Base-by-base conservation (phyloP, 768 basidiomycete genomes). In the Chlorophyllum brunneum region DNA sequence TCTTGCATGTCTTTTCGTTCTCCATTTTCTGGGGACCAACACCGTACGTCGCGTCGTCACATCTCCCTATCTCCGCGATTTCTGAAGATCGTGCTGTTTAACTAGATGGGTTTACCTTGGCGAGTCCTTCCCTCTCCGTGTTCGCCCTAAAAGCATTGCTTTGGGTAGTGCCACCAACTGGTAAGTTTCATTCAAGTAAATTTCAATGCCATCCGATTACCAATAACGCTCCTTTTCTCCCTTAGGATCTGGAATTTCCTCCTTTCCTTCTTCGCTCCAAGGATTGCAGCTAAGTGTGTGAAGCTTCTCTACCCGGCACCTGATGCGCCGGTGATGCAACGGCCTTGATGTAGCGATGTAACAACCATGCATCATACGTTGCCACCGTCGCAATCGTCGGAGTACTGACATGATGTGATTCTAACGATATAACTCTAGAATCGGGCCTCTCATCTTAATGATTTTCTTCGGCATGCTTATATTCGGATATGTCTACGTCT, bases 81-180 rank as follows among this genome's bases (percentile, higher is more conserved):
- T 29, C 15, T 45, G 31, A 20, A 2, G n/a, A 43, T 20, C 52
- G n/a, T 47, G 34, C 18, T 11, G 18, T 11, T 20, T 27, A 3
- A 31, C 45, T 48, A 76, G 75, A 53, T 83, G 81, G 82, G 86
- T 87, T 5, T 87, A 87, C 60, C 77, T 88, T 61, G 67, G 86
- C 46, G 87, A 90, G 71, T 84, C 81, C 16, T 91, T 90, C 78
- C 89, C 88, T 11, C 79, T 91, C 20, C 82, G 87, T 41, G 85
- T 92, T 39, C 78, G 88, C 51, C 78, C 89, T 5, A 89, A 89
- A 65, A 73, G 78, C 57, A 89, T 91, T 61, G 88, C 88, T 0
- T 72, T 89, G n/a, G 86, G 86, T 7, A 84, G 83, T 40, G 72
- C 72, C 8, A 72, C 70, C 23, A 74, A 74, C 51, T 74, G 72